Base-by-base conservation (phyloP, 139 green algal species). In the Coelastrella sp. region DNA sequence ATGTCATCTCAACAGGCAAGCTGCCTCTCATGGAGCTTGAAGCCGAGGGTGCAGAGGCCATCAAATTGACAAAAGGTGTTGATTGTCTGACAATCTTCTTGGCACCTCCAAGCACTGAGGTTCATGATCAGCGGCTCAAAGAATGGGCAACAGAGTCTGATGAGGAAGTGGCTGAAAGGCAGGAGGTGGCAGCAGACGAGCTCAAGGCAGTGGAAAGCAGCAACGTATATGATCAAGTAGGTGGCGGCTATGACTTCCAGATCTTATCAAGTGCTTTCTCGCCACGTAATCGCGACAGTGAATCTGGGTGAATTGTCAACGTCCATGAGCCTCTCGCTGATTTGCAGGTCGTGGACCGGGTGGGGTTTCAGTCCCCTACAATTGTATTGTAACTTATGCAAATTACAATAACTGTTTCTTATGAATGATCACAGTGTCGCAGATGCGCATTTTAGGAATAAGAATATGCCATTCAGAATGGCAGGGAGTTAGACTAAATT, bases 11-110 rank as follows among this genome's bases (percentile, higher is more conserved):
- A n/a, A 7, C 40, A n/a, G 91, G 91, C 73, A 89, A 88, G 59
- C 89, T 95, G 45, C 91, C 92, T 45, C 63, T 95, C 79, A 45
- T 95, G 25, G 90, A 93, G 59, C 67, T 89, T 41, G 91, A 95
- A 80, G 86, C 78, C n/a, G 90, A 93, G 30, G 86, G 87, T 0
- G 86, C 86, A 0, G 83, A 87, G 69, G 66, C 80, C 34, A 60
- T 92, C 21, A 92, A 88, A 75, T 59, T 76, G 23, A 23, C 50
- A 34, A 89, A 86, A n/a, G 85, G 83, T 27, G 57, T 91, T 11
- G 92, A 96, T 79, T 94, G 86, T 84, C 90, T 95, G 11, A 81
- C 83, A 45, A 89, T 96, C 15, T 96, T 95, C 86, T 82, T 96
- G 2, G 79, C 74, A 25, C 93, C 93, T 27, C 79, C 86, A 4